Percentiles rank a stretch among this genome's conserved stretches.
Conservation (phyloP, 73 alveolate genomes). For the Loxodes magnus region DNA sequence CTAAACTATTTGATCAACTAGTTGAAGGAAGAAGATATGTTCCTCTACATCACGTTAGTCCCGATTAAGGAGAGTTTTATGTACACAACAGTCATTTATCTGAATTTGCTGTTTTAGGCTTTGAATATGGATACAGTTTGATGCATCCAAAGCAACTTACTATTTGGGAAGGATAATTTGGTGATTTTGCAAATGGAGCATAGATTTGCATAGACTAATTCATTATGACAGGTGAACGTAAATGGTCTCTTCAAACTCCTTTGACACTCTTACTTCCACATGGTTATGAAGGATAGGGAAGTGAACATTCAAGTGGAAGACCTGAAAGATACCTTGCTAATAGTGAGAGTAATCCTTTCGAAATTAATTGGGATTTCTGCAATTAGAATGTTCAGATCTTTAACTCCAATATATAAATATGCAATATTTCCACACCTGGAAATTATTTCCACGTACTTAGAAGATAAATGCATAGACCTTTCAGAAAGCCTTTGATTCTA, state of each 20-base stretch:
- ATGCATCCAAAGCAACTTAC: conserved; percentile 67
- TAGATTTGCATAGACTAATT: conserved; percentile 78
- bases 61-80: conserved; percentile 25
- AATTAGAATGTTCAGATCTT: too few relatives aligned
- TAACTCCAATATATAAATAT: conserved; percentile 64
- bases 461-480: conserved; percentile 72
- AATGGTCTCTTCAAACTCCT: conserved; percentile 50
- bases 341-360: conserved; percentile 18
- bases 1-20: conserved; percentile 41
- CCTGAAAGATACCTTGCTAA: conserved; percentile 63
- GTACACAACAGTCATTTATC: conserved; percentile 36
- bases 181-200: conserved; percentile 95
- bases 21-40: not conserved
- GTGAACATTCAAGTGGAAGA: conserved; percentile 80
- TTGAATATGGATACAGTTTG: conserved; percentile 84
- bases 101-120: conserved; percentile 80
- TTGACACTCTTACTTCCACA: conserved; percentile 47
- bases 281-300: conserved; percentile 88
- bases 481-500: conserved; percentile 66
- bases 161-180: conserved; percentile 89
- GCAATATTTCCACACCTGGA: conserved; percentile 50
- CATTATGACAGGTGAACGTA: conserved; percentile 74
- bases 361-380: too few relatives aligned
- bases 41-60: not conserved
- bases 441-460: conserved; percentile 71